Percentiles rank a stretch among this genome's conserved stretches.
Conservation (phyloP, 2,329 filamentous ascomycete genomes). For the Emergomyces pasteurianus region DNA sequence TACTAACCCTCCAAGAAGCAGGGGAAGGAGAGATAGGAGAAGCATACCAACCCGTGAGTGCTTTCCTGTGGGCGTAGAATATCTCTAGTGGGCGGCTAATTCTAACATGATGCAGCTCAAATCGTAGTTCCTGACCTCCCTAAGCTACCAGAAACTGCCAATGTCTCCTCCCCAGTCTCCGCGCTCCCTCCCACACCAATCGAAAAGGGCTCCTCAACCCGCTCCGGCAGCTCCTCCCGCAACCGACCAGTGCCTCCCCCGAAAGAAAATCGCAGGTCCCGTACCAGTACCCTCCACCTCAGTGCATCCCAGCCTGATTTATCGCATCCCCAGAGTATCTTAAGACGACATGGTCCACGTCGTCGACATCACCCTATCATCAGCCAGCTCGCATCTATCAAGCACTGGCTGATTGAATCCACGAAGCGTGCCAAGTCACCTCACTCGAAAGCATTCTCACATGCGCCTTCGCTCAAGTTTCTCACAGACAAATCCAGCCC, state of each 20-base stretch:
- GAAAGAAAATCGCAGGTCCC: slow-evolving; percentile 68
- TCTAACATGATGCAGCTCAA: slow-evolving; percentile 33
- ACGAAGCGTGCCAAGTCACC: slow-evolving; percentile 52
- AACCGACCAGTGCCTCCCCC: slow-evolving; percentile 71
- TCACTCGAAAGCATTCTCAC: slow-evolving; percentile 23
- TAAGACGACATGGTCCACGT: slow-evolving; percentile 42
- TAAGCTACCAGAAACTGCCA: slow-evolving; percentile 56
- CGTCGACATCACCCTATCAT: slow-evolving; percentile 53
- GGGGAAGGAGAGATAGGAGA: slow-evolving; percentile 67
- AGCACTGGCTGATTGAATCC: slow-evolving; percentile 61
- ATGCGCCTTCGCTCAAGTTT: slow-evolving; percentile 23
- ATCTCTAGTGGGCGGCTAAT: not conserved
- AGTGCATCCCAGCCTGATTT: slow-evolving; percentile 59
- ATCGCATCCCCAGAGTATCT: slow-evolving; percentile 44
- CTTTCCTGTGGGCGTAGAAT: not conserved
- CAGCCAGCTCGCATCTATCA: slow-evolving; percentile 54
- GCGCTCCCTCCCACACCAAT: slow-evolving; percentile 50
- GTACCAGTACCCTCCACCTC: slow-evolving; percentile 76
- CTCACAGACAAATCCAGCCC: slow-evolving; percentile 28
- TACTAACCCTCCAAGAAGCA: slow-evolving; percentile 50
- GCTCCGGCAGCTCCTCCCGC: slow-evolving; percentile 65
- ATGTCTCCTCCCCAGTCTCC: slow-evolving; percentile 24
- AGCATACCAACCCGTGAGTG: slow-evolving; percentile 43
- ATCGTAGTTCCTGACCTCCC: slow-evolving; percentile 63
- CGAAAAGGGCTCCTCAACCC: slow-evolving; percentile 59